These are phyloP conservation scores for Penicillium glabrum DNA, from an alignment of 2,329 filamentous ascomycete species.

Conservation along the genomic window DNA sequence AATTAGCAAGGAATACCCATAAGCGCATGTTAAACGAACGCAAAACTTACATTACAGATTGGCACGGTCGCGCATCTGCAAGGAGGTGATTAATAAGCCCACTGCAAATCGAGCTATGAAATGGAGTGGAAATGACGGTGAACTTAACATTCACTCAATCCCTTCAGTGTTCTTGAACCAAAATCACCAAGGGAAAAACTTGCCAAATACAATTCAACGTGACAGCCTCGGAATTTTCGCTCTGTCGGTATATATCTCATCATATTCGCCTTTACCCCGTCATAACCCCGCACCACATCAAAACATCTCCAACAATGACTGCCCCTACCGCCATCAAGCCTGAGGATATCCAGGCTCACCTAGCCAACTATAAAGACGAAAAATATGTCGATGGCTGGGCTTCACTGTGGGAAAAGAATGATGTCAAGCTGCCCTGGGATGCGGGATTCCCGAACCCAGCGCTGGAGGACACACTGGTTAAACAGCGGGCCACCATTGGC, in stretches of 20 bases:
- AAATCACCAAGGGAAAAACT: background rate
- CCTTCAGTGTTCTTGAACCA: background rate
- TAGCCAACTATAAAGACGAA: constrained; percentile 42
- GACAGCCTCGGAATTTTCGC: background rate
- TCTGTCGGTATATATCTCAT: background rate
- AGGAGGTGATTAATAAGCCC: constrained; percentile 25
- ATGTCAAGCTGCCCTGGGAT: constrained; percentile 60
- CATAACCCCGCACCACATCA: constrained; percentile 2
- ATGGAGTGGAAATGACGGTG: constrained; percentile 18
- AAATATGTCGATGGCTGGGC: constrained; percentile 53
- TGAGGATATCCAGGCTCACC: constrained; percentile 37
- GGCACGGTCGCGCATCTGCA: constrained; percentile 10
- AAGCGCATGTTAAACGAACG: background rate
- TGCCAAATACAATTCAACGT: background rate
- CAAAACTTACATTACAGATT: background rate
- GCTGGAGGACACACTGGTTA: constrained; percentile 53
- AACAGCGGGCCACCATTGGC: constrained; percentile 39
- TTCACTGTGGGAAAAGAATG: constrained; percentile 53
- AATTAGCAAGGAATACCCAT: background rate
- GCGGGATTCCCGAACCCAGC: constrained; percentile 59
- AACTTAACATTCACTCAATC: background rate
- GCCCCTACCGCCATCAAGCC: constrained; percentile 16
- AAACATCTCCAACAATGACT: constrained; percentile 11
- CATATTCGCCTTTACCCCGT: background rate
- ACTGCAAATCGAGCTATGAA: constrained; percentile 1